A percentile compares a stretch with the other conserved stretches of the same genome.
Conservation (phyloP, 192 early-diverging fungal genomes). For the Piromyces sp. region DNA sequence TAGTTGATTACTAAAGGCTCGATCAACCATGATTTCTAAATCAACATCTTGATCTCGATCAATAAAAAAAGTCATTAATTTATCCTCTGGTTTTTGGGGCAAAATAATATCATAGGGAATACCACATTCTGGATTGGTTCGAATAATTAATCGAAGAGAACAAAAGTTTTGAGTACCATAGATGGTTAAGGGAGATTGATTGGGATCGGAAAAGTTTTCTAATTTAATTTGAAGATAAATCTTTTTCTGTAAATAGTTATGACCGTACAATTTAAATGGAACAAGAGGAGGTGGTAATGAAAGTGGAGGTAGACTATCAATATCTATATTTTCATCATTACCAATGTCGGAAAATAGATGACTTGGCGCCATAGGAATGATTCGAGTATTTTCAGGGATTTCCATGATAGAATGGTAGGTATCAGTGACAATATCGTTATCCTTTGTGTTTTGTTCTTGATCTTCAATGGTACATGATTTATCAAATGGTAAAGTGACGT, state of each 20-base stretch:
- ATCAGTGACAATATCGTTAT: too few species aligned
- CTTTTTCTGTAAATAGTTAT: constrained; percentile 86
- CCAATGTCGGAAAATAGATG: constrained; percentile 10
- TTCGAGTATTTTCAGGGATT: background rate
- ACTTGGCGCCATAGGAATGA: constrained; percentile 27
- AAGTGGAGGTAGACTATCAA: constrained; percentile 82
- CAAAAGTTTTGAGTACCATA: constrained; percentile 26
- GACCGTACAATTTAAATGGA: constrained; percentile 68
- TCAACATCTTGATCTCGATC: background rate
- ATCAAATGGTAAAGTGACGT: too few species aligned
- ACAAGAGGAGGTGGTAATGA: constrained; percentile 93
- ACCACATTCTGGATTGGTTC: background rate
- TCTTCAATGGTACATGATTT: too few species aligned
- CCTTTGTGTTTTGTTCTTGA: too few species aligned
- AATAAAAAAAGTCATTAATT: background rate
- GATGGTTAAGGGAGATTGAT: constrained; percentile 29
- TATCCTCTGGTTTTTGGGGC: background rate
- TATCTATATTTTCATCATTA: constrained; percentile 44
- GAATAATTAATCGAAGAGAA: constrained; percentile 3
- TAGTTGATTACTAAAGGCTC: constrained; percentile 75
- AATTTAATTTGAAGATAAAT: constrained; percentile 65
- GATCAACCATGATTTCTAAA: background rate
- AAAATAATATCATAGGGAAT: background rate
- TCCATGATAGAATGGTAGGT: background rate
- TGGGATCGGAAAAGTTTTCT: constrained; percentile 16